Evolutionary conservation across 306 rosid species (phyloP).

Genomic region (Ceratonia siliqua): DNA sequence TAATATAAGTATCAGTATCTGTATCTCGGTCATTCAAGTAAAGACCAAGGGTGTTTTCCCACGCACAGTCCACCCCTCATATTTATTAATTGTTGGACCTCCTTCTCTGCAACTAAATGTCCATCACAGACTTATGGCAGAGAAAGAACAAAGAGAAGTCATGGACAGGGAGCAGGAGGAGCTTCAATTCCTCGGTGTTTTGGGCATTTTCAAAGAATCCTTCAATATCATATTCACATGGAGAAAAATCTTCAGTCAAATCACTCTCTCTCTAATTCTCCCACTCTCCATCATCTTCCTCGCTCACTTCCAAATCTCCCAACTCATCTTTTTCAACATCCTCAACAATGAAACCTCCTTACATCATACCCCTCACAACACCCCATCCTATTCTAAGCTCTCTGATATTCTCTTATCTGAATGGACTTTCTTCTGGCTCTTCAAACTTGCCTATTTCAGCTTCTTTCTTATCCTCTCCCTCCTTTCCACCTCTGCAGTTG

Average conservation of each 20-base stretch:
- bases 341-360: background rate
- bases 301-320: constrained; percentile 34
- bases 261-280: constrained; percentile 43
- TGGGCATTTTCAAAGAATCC: constrained; percentile 43
- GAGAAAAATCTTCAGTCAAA: constrained; percentile 44
- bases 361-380: background rate
- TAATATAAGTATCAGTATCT: too few species aligned
- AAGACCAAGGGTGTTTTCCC: too few species aligned
- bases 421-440: constrained; percentile 21
- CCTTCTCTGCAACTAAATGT: background rate
- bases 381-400: background rate
- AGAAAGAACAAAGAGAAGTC: background rate
- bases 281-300: constrained; percentile 47
- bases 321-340: constrained; percentile 30
- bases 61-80: too few species aligned
- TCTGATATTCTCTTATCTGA: constrained; percentile 30
- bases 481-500: constrained; percentile 52
- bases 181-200: constrained; percentile 35
- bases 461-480: constrained; percentile 37
- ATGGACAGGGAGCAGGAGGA: constrained; percentile 50
- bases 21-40: too few species aligned
- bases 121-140: too few species aligned
- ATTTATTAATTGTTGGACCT: background rate
- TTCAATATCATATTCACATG: constrained; percentile 31
- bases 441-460: constrained; percentile 40